These are phyloP conservation scores for Ustanciosporium gigantosporum DNA, from an alignment of 1,284 basidiomycete genomes.

Conservation along the genomic window DNA sequence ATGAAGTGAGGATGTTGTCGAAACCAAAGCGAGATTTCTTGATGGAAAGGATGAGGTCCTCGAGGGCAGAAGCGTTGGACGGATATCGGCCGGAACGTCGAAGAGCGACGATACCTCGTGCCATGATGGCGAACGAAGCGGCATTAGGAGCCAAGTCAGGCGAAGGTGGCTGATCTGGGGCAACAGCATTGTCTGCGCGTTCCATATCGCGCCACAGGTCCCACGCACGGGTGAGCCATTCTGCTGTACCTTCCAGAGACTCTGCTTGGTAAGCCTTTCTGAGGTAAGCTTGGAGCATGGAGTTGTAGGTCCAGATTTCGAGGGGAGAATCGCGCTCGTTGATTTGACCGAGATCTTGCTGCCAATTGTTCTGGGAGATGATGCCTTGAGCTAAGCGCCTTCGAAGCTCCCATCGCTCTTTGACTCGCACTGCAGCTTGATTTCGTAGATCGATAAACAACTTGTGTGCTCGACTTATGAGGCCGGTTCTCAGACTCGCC, in stretches of 20 bases:
- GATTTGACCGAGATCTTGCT: constrained; percentile 20
- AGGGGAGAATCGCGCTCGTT: constrained; percentile 25
- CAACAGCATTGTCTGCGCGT: constrained; percentile 1
- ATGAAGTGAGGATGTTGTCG: constrained; percentile 46
- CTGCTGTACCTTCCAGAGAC: constrained; percentile 20
- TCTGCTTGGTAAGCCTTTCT: constrained; percentile 43
- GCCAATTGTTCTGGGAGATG: constrained; percentile 23
- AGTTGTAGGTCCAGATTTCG: constrained; percentile 50
- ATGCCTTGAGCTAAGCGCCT: constrained; percentile 26
- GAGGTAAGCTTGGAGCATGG: constrained; percentile 53
- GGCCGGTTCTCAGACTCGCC: constrained; percentile 53
- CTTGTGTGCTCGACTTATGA: constrained; percentile 52
- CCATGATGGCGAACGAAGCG: constrained; percentile 46
- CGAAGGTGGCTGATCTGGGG: constrained; percentile 16
- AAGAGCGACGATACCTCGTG: constrained; percentile 46
- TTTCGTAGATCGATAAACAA: constrained; percentile 48
- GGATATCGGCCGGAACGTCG: constrained; percentile 34
- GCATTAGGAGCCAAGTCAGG: constrained; percentile 46
- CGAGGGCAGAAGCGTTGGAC: constrained; percentile 18
- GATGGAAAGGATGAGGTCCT: constrained; percentile 36
- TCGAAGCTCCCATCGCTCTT: constrained; percentile 32
- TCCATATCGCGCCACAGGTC: constrained; percentile 48
- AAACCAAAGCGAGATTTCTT: constrained; percentile 20
- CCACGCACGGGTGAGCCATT: constrained; percentile 49
- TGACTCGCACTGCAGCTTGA: constrained; percentile 29